These are phyloP conservation scores for Daldinia sp. DNA, from an alignment of 2,329 filamentous ascomycete genomes.

Conservation along the genomic window DNA sequence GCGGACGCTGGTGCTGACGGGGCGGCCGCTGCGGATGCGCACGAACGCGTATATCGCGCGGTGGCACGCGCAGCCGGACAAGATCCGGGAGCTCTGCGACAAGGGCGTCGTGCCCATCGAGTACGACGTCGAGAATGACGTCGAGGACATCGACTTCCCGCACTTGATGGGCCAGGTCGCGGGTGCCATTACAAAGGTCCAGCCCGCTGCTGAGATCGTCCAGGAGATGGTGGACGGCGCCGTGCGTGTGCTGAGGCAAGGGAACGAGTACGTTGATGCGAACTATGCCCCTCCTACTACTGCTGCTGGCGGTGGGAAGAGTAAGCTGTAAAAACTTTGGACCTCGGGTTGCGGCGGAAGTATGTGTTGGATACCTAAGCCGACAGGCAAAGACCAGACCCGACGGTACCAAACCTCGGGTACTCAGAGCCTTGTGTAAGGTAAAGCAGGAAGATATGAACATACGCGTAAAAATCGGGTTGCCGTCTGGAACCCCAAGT, in stretches of 20 bases:
- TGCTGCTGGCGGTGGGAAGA: constrained; percentile 47
- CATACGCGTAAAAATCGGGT: background rate
- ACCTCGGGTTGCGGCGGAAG: background rate
- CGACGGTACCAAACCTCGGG: too few relatives aligned
- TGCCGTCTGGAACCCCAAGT: background rate
- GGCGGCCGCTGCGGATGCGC: constrained; percentile 82
- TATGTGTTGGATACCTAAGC: background rate
- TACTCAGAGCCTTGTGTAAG: background rate
- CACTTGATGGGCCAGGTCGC: constrained; percentile 96
- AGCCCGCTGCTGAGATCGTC: constrained; percentile 88
- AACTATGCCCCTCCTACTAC: background rate
- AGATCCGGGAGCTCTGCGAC: constrained; percentile 80
- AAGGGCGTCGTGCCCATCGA: constrained; percentile 83
- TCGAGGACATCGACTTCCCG: constrained; percentile 84
- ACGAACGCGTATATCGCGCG: constrained; percentile 84
- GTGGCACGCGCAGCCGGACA: constrained; percentile 82
- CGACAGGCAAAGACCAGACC: too few relatives aligned
- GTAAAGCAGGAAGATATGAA: background rate
- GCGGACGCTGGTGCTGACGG: constrained; percentile 84
- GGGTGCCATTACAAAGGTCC: constrained; percentile 78
- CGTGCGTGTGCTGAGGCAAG: constrained; percentile 73
- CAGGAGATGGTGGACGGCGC: constrained; percentile 88
- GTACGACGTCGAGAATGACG: constrained; percentile 84
- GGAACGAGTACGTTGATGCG: constrained; percentile 60
- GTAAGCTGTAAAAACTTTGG: constrained; percentile 55